Conservation (phyloP, 176 grass and related monocot species). For the Aegilops speltoides region DNA sequence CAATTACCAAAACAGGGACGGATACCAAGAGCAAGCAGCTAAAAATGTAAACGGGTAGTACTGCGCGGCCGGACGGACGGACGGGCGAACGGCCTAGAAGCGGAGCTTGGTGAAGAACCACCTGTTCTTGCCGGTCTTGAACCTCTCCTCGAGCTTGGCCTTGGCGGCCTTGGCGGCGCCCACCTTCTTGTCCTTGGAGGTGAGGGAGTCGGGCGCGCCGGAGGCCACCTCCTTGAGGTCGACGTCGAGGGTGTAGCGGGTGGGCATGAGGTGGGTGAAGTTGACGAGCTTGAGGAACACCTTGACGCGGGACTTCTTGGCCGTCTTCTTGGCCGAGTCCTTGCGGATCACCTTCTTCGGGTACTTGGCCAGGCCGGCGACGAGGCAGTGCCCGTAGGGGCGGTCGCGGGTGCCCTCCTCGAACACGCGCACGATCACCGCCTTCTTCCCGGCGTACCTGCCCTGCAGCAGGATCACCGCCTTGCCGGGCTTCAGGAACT, state of each 20-base stretch:
- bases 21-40: background rate
- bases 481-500: slow-evolving; percentile 55
- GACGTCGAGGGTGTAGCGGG: slow-evolving; percentile 54
- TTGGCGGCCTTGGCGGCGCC: slow-evolving; percentile 40
- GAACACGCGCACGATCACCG: slow-evolving; percentile 52
- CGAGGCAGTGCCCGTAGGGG: slow-evolving; percentile 54
- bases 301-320: slow-evolving; percentile 60
- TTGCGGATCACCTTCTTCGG: slow-evolving; percentile 63
- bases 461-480: slow-evolving; percentile 57
- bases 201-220: slow-evolving; percentile 24
- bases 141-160: slow-evolving; percentile 48
- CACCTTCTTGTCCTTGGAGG: slow-evolving; percentile 38
- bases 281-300: slow-evolving; percentile 60
- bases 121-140: slow-evolving; percentile 62
- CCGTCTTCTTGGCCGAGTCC: slow-evolving; percentile 65
- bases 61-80: no score
- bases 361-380: slow-evolving; percentile 49
- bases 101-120: slow-evolving; percentile 71
- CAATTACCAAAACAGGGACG: slow-evolving; percentile 19
- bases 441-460: slow-evolving; percentile 46
- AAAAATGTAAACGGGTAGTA: background rate
- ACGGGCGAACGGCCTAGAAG: background rate
- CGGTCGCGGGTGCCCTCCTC: slow-evolving; percentile 62
- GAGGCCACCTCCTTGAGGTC: slow-evolving; percentile 53
- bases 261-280: slow-evolving; percentile 59